Evolutionary conservation across 345 rosid genomes (phyloP), one percentile per base, ranked within the genome.

Genomic region (Microthlaspi erraticum): DNA sequence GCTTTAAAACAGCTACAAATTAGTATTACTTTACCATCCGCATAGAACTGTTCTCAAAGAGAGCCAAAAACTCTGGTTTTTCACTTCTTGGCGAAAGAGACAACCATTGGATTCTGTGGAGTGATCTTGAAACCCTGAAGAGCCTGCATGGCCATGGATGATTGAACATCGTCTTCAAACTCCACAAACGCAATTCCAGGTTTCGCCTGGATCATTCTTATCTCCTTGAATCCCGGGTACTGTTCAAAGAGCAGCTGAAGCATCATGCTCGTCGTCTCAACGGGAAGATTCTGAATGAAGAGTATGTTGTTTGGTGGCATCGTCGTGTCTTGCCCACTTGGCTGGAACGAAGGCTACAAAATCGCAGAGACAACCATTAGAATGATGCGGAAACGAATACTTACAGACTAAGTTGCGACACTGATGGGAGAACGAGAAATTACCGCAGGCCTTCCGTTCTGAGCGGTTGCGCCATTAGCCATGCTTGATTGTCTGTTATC

Each of bases 171-270:
- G 52, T 90, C 93, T 80, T 86, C 96, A 43, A 75, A 90, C 71
- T 93, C 98, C 6, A 93, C 88, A 58, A 88, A 90, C 10, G 98
- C 96, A 50, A 93, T 93, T 37, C 97, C 91, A 1, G 96, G 97
- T 64, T 88, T 88, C 5, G 97, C 95, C 80, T 87, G 90, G 13
- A 92, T 74, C 98, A 88, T 88, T 45, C 94, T 75, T 19, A 88
- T 93, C 82, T 92, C 98, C 71, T 78, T 92, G 75, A 86, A 92
- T 36, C 96, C 98, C 1, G 89, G 88, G 65, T 87, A 92, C 38
- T 88, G 92, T 56, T 81, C 78, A 68, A 89, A 89, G 49, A 92
- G 89, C 72, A 89, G 70, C 68, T 88, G 89, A 82, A 89, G 80
- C 96, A 92, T 92, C 78, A 79, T 79, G 76, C 86, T 83, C 0